These are phyloP conservation scores for Ascoidea asiatica DNA, from an alignment of 805 yeast genomes.

Conservation along the genomic window DNA sequence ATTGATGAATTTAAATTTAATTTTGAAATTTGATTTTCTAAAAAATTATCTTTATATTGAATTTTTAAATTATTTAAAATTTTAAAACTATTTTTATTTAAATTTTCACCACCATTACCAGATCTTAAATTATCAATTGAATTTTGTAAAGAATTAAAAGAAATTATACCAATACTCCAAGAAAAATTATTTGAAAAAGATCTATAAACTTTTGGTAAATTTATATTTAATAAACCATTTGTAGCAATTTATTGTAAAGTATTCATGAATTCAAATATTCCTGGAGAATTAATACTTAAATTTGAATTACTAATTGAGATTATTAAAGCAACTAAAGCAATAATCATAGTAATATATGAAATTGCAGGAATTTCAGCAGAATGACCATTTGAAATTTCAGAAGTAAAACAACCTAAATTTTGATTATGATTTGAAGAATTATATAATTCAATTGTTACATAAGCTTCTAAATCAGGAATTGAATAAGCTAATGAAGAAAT, in stretches of 20 bases:
- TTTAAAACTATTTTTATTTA: conserved; percentile 10
- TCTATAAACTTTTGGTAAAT: conserved; percentile 18
- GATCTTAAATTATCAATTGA: conserved; percentile 16
- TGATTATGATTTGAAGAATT: neutral
- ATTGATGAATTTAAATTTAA: no score
- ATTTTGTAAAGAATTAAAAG: conserved; percentile 17
- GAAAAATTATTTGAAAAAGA: conserved; percentile 18
- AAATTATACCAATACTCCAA: conserved; percentile 18
- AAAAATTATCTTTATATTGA: no score
- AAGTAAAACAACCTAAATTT: conserved; percentile 11
- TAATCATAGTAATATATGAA: conserved; percentile 15
- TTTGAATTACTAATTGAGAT: conserved; percentile 11
- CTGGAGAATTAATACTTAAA: conserved; percentile 13
- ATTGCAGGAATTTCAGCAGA: conserved; percentile 14
- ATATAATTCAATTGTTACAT: conserved; percentile 11
- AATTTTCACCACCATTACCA: conserved; percentile 19
- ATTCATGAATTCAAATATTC: conserved; percentile 15
- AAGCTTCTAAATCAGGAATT: conserved; percentile 21
- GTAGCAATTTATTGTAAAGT: conserved; percentile 18
- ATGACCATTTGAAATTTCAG: conserved; percentile 19
- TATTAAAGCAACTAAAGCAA: conserved; percentile 16
- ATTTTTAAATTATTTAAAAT: no score
- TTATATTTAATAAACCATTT: conserved; percentile 18
- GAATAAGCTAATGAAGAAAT: conserved; percentile 18
- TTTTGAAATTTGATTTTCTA: no score